Base-by-base conservation (phyloP, 202 grass and related monocot species). In the Dendrocalamus latiflorus region DNA sequence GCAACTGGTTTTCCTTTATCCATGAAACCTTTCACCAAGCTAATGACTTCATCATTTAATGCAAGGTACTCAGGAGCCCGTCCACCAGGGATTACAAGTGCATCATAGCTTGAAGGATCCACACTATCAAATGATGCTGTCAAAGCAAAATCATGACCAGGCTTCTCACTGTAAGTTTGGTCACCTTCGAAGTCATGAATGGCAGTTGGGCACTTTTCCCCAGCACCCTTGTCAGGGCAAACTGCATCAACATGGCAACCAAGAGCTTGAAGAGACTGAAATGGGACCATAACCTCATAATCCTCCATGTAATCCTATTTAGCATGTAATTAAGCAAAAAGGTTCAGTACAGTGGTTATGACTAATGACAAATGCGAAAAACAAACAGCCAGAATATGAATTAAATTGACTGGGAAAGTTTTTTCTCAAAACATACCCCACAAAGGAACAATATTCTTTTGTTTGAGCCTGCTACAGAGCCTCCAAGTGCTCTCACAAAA, bases 161-260 rank as follows among this genome's bases (percentile, higher is more conserved):
- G 92, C 65, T 98, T 98, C 90, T 98, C 95, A 15, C 95, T 93
- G 79, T 95, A 98, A 6, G 95, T 98, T 61, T 98, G 95, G 68
- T 98, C 95, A 8, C 95, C 95, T 56, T 98, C 95, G 2, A 98
- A 95, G 83, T 98, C 95, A 58, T 98, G 95, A 63, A 98, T 91
- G 14, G 95, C 95, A 15, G 95, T 98, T 2, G 87, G 67, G 72
- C 95, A 98, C 58, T 89, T 98, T 20, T 98, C 95, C 2, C 92
- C 87, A 8, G 85, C 44, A 48, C 60, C 83, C 87, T 95, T 98
- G 22, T 78, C 71, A 2, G 95, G 95, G 74, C 93, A 98, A 8
- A 95, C 89, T 6, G 91, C 88, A 65, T 93, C 89, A 16, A 93
- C 93, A 55, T 87, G 80, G 74, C 92, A 95, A 65, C 93, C 95